Evolutionary conservation across 257 asterid species (phyloP), one percentile per base, ranked within the genome.

Genomic region (Anisodus tanguticus): DNA sequence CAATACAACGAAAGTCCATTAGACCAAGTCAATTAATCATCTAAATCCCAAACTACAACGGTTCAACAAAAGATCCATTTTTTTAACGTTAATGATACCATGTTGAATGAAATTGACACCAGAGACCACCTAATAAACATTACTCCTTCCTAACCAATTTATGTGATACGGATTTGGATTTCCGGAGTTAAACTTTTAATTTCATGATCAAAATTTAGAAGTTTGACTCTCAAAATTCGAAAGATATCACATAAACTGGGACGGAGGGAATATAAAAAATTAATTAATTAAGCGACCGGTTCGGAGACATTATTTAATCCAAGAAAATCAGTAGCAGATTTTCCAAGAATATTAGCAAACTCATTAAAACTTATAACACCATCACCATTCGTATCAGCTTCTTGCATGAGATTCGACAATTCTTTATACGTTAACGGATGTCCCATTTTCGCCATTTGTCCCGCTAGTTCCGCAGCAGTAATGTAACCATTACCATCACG

Each of bases 381-480:
- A 68, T 92, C 95, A 0, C 95, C 95, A 12, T 92, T 90, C 0
- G 91, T 87, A 39, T 91, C 93, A 4, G 94, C 94, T 17, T 91
- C 92, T 49, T 77, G 83, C 92, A 90, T 89, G 89, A 91, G 84
- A 69, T 87, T 90, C 0, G 87, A 71, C 8, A 91, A 84, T 78
- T 91, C 92, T 9, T 76, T 76, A 10, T 90, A 91, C 4, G 92
- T 89, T 67, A 91, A 79, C 10, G 91, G 91, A 19, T 87, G 91
- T 3, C 93, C 93, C 91, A 92, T 91, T 71, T 91, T 91, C 1
- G 93, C 89, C 95, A 91, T 91, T 58, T 86, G 88, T 5, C 91
- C 90, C 0, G 94, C 93, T 11, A 92, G 84, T 84, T 92, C 95
- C 0, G 93, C 92, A 8, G 90, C 85, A 0, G 94, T 92, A 4